These are phyloP conservation scores for Rhodotorula sp. DNA, from an alignment of 1,284 basidiomycete species.

Conservation along the genomic window DNA sequence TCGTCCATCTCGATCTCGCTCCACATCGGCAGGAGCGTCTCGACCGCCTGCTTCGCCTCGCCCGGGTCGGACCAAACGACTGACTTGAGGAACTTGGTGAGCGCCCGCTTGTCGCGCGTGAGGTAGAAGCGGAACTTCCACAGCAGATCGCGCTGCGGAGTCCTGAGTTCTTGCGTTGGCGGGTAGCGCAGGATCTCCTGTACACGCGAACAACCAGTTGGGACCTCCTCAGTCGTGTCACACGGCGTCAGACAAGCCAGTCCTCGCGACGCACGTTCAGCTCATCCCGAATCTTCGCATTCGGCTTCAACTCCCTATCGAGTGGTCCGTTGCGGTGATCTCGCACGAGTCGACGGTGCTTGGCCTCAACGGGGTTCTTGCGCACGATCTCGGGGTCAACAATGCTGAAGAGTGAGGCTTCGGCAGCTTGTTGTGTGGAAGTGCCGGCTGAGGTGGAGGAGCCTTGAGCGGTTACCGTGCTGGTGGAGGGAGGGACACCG, in stretches of 20 bases:
- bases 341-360: conserved; percentile 88
- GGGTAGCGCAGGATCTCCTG: conserved; percentile 88
- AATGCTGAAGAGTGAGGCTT: conserved; percentile 70
- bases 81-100: conserved; percentile 97
- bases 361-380: conserved; percentile 96
- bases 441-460: conserved; percentile 34
- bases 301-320: conserved; percentile 93
- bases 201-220: not conserved
- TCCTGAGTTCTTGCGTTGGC: conserved; percentile 80
- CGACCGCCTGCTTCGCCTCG: conserved; percentile 96
- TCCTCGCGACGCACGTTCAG: conserved; percentile 65
- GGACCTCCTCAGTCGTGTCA: not conserved
- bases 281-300: conserved; percentile 87
- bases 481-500: conserved; percentile 18
- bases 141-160: conserved; percentile 91
- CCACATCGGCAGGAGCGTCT: conserved; percentile 93
- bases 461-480: conserved; percentile 21
- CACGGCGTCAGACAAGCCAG: too few relatives aligned
- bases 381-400: conserved; percentile 84
- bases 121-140: conserved; percentile 99
- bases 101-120: conserved; percentile 70
- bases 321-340: conserved; percentile 92
- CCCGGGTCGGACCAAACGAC: conserved; percentile 95
- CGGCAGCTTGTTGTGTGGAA: conserved; percentile 42
- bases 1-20: conserved; percentile 96